Evolutionary conservation across 208 protist species (phyloP).

Genomic region (Leishmania aethiopica): DNA sequence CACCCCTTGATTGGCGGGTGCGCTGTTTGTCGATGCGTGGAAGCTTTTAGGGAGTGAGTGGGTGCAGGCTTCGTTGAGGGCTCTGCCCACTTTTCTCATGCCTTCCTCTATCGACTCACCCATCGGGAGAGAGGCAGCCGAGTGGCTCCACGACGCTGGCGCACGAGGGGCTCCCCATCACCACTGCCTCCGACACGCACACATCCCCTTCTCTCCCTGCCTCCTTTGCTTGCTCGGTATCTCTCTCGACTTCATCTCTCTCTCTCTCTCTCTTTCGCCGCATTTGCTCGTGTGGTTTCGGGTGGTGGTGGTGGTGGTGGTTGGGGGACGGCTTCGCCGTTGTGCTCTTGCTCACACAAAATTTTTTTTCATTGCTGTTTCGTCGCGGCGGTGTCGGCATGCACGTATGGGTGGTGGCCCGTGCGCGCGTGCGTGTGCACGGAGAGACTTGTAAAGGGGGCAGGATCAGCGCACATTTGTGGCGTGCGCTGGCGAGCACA

Average conservation of each 20-base stretch:
- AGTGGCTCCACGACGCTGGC: neutral
- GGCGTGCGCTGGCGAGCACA: neutral
- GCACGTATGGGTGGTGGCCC: neutral
- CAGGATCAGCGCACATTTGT: neutral
- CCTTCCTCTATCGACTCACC: neutral
- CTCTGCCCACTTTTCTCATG: neutral
- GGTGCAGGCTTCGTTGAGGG: neutral
- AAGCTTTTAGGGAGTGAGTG: neutral
- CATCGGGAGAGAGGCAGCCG: neutral
- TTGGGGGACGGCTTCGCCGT: neutral
- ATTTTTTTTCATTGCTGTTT: neutral
- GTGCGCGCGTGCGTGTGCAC: neutral
- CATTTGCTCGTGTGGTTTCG: neutral
- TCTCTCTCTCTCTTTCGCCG: neutral
- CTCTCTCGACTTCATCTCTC: neutral
- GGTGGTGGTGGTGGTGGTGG: too few relatives aligned
- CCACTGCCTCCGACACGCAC: neutral
- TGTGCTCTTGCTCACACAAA: slow-evolving; percentile 5
- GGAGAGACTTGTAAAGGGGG: neutral
- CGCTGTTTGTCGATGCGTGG: neutral
- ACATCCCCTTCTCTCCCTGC: neutral
- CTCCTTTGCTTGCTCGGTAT: neutral
- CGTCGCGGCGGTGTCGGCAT: neutral
- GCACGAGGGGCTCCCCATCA: neutral
- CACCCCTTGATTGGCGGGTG: neutral